Percentiles rank a stretch among this genome's conserved stretches.
Conservation (phyloP, 2,329 filamentous ascomycete species). For the Aspergillus sp. region DNA sequence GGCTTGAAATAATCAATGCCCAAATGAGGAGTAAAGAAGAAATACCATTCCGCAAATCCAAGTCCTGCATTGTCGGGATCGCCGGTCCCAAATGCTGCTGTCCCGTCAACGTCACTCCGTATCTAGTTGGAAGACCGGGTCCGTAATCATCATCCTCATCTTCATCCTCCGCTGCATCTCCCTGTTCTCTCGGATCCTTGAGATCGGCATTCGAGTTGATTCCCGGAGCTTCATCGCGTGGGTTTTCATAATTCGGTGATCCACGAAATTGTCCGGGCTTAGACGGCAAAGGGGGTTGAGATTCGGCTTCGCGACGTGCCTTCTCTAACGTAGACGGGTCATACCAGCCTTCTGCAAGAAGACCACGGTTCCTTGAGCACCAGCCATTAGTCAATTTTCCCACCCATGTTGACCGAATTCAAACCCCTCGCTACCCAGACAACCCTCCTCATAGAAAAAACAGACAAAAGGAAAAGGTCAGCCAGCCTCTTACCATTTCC, state of each 20-base stretch:
- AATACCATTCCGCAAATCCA: constrained; percentile 57
- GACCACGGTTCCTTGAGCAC: constrained; percentile 71
- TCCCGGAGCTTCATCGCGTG: constrained; percentile 32
- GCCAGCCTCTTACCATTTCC: constrained; percentile 67
- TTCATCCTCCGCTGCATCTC: constrained; percentile 32
- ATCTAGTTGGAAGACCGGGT: constrained; percentile 46
- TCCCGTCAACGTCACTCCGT: neutral
- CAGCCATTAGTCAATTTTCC: constrained; percentile 42
- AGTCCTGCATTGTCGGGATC: constrained; percentile 72
- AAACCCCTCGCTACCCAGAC: neutral
- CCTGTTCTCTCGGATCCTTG: neutral
- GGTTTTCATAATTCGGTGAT: constrained; percentile 26
- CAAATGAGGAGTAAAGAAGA: neutral
- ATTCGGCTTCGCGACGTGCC: constrained; percentile 39
- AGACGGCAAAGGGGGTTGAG: neutral
- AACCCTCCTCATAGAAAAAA: neutral
- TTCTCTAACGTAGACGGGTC: constrained; percentile 69
- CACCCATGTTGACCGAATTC: neutral
- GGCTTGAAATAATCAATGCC: neutral
- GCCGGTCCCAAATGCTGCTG: constrained; percentile 50
- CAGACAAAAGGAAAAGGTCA: constrained; percentile 1
- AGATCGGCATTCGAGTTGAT: neutral
- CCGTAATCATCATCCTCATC: constrained; percentile 65
- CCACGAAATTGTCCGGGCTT: constrained; percentile 3
- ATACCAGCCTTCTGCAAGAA: constrained; percentile 91